Evolutionary conservation across 2,329 filamentous ascomycete species (phyloP).

Genomic region (Penicillium sp.): DNA sequence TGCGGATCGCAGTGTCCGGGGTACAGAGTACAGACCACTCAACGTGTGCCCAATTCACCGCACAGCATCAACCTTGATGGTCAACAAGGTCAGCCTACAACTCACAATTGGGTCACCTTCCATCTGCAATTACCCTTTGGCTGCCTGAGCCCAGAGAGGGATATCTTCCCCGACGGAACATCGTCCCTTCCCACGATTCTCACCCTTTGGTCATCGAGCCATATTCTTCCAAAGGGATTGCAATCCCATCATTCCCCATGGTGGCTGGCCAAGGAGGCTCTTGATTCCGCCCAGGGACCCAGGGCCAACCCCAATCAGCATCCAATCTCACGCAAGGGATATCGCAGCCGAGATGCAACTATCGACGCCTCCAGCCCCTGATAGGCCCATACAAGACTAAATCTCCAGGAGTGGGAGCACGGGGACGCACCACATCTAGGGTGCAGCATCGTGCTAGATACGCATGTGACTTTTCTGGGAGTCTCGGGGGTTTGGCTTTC

Average conservation of each 20-base stretch:
- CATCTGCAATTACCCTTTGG: too few relatives aligned
- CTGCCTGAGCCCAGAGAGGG: too few relatives aligned
- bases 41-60: neutral
- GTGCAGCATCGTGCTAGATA: too few relatives aligned
- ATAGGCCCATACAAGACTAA: too few relatives aligned
- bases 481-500: too few relatives aligned
- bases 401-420: too few relatives aligned
- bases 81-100: too few relatives aligned
- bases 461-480: too few relatives aligned
- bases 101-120: too few relatives aligned
- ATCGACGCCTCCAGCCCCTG: neutral
- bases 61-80: neutral
- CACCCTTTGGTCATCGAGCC: too few relatives aligned
- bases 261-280: conserved; percentile 2
- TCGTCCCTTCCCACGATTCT: too few relatives aligned
- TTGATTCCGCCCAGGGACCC: neutral
- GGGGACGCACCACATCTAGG: too few relatives aligned
- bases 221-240: conserved; percentile 9
- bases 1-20: conserved; percentile 7
- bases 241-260: neutral
- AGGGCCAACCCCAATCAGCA: conserved; percentile 3
- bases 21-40: conserved; percentile 14
- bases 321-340: conserved; percentile 21
- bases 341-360: neutral
- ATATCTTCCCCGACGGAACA: neutral